phyloP scores from a whole-genome alignment of 2,329 filamentous ascomycete genomes.

The Blumeria graminis region DNA sequence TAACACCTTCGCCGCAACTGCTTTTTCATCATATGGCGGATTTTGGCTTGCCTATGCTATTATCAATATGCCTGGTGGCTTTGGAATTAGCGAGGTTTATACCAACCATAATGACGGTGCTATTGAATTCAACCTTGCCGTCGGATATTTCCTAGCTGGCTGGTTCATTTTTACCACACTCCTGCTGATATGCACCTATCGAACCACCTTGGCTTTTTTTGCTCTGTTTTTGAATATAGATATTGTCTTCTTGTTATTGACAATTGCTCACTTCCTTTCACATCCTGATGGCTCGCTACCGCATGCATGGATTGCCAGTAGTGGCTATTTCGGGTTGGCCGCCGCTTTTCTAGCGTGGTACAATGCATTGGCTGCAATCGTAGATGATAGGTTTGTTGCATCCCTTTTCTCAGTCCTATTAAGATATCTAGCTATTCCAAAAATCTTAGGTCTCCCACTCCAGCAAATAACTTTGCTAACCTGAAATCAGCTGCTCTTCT shows the following conservation, averaged over 20 bases:
- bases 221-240: constrained; percentile 33
- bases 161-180: constrained; percentile 41
- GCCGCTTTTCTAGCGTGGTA: constrained; percentile 73
- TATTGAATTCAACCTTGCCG: constrained; percentile 21
- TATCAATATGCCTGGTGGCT: constrained; percentile 31
- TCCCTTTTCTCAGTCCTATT: background rate
- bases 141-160: constrained; percentile 32
- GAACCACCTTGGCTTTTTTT: constrained; percentile 36
- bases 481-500: constrained; percentile 44
- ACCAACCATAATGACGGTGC: constrained; percentile 10
- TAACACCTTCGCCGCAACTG: constrained; percentile 39
- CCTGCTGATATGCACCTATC: constrained; percentile 29
- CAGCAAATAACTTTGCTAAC: background rate
- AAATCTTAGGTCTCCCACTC: background rate
- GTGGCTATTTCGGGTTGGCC: constrained; percentile 57
- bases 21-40: constrained; percentile 35
- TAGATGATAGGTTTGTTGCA: constrained; percentile 34
- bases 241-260: constrained; percentile 31
- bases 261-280: constrained; percentile 17
- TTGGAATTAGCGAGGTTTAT: constrained; percentile 19
- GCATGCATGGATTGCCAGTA: constrained; percentile 35
- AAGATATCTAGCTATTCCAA: background rate
- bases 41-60: constrained; percentile 37
- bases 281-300: constrained; percentile 17
- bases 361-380: constrained; percentile 61